Conservation (phyloP, 176 grass and related monocot genomes). For the Hordeum vulgare region DNA sequence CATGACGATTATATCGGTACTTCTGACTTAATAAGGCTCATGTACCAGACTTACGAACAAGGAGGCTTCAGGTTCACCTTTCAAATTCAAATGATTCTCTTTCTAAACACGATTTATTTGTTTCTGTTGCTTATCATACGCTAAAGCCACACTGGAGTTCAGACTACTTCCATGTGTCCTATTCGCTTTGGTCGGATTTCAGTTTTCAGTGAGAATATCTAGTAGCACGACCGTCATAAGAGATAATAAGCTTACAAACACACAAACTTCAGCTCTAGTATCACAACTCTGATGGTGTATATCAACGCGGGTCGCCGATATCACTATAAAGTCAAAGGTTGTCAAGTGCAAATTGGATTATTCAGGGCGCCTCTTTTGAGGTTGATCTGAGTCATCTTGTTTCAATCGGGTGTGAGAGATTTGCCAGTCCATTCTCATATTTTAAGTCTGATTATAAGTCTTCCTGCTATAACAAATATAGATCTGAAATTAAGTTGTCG, state of each 20-base stretch:
- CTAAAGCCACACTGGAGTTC: not conserved
- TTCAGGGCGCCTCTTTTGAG: not conserved
- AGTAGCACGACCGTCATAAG: not conserved
- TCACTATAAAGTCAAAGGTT: not conserved
- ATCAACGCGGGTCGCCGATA: not conserved
- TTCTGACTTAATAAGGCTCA: not conserved
- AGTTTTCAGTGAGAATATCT: not conserved
- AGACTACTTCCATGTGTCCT: not conserved
- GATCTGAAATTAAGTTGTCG: not conserved
- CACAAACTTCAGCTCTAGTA: not conserved
- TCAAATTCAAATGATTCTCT: not conserved
- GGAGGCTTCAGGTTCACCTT: not conserved
- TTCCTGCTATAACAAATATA: not conserved
- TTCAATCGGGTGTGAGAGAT: not conserved
- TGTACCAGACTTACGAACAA: not conserved
- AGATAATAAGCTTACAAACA: not conserved
- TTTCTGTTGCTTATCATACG: not conserved
- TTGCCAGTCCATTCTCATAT: not conserved
- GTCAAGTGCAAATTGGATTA: not conserved
- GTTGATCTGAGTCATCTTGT: not conserved
- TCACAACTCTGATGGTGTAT: not conserved
- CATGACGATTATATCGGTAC: not conserved
- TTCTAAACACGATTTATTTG: not conserved
- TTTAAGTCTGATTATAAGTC: not conserved
- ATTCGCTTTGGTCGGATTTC: not conserved